phyloP scores from a whole-genome alignment of 148 eudicot genomes.

The Amaranthus hypochondriacus region DNA sequence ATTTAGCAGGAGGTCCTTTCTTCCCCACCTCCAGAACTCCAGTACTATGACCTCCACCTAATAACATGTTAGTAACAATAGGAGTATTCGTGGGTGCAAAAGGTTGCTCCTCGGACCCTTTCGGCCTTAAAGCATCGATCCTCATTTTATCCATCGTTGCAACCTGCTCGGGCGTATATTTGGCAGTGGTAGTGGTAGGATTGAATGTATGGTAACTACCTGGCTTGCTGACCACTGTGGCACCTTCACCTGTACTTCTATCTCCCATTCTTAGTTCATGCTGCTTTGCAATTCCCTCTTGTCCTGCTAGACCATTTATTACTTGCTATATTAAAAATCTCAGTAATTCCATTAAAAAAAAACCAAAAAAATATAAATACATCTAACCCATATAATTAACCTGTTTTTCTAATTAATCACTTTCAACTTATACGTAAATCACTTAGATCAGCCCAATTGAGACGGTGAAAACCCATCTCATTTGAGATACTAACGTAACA shows the following conservation, averaged over 20 bases:
- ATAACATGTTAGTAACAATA: neutral
- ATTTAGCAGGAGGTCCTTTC: constrained; percentile 1
- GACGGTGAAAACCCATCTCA: too few species aligned
- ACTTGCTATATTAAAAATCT: constrained; percentile 3
- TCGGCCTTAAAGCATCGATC: constrained; percentile 19
- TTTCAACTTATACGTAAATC: too few species aligned
- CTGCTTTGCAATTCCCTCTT: constrained; percentile 13
- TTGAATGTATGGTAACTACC: constrained; percentile 13
- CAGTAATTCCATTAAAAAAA: neutral
- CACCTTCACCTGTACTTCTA: neutral
- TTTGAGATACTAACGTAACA: too few species aligned
- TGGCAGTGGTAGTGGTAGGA: constrained; percentile 1
- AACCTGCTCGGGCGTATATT: constrained; percentile 21
- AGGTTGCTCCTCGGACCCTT: constrained; percentile 29
- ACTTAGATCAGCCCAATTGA: too few species aligned
- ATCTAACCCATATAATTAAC: too few species aligned
- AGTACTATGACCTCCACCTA: constrained; percentile 8
- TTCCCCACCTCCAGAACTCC: neutral
- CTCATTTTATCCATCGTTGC: constrained; percentile 19
- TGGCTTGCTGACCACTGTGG: constrained; percentile 6
- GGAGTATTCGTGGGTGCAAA: constrained; percentile 25
- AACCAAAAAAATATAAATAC: too few species aligned
- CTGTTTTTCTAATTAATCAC: too few species aligned
- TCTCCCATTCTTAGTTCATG: constrained; percentile 13
- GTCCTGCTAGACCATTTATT: constrained; percentile 1